Conservation (phyloP, 1,284 basidiomycete genomes). For the Vanrija humicola region DNA sequence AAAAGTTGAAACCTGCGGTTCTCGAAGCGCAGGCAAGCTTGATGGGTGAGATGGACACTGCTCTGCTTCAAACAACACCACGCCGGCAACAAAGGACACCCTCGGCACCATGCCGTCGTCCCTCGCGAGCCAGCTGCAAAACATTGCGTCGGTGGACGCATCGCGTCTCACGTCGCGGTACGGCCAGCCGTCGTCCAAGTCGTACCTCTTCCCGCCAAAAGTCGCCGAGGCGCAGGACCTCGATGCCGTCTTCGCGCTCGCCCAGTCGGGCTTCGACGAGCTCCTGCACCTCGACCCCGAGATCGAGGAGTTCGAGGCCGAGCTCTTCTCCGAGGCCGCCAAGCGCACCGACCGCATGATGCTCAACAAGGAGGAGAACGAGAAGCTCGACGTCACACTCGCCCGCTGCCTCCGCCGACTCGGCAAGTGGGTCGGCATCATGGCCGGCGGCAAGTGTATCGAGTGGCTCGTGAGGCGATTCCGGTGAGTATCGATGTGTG, state of each 20-base stretch:
- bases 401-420: slow-evolving; percentile 64
- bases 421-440: slow-evolving; percentile 75
- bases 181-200: slow-evolving; percentile 55
- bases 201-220: slow-evolving; percentile 79
- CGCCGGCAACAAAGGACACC: background rate
- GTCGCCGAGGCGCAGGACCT: slow-evolving; percentile 80
- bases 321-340: slow-evolving; percentile 78
- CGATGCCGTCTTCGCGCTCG: slow-evolving; percentile 80
- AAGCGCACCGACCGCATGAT: slow-evolving; percentile 78
- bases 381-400: slow-evolving; percentile 53
- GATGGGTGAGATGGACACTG: background rate
- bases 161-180: slow-evolving; percentile 62
- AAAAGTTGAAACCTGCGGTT: slow-evolving; percentile 8
- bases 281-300: slow-evolving; percentile 62
- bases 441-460: slow-evolving; percentile 77
- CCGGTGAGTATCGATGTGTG: slow-evolving; percentile 57
- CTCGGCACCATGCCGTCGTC: slow-evolving; percentile 55
- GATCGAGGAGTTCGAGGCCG: slow-evolving; percentile 56
- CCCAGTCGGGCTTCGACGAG: slow-evolving; percentile 68
- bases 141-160: slow-evolving; percentile 74
- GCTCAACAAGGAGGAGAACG: slow-evolving; percentile 62
- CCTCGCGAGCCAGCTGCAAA: slow-evolving; percentile 77
- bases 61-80: background rate
- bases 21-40: background rate
- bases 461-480: slow-evolving; percentile 96